phyloP scores from a whole-genome alignment of 352 stramenopile genomes.

The Globisporangium alternatum region DNA sequence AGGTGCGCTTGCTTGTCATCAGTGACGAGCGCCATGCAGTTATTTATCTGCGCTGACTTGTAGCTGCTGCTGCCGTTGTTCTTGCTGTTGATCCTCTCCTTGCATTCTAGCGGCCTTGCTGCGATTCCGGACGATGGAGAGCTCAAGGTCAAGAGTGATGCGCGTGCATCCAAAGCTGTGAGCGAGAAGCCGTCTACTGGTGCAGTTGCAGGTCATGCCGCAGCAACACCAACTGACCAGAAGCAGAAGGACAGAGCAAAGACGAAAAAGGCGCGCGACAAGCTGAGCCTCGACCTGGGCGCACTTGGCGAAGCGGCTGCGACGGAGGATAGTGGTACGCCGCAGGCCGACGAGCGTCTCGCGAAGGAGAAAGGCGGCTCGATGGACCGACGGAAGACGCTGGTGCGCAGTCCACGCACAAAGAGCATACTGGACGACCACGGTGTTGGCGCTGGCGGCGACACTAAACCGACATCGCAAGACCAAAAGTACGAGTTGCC shows the following conservation, averaged over 20 bases:
- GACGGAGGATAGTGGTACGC: not conserved
- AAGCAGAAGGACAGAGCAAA: not conserved
- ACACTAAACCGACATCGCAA: not conserved
- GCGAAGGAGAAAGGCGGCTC: not conserved
- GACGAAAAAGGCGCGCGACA: not conserved
- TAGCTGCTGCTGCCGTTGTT: not conserved
- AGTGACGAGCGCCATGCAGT: not conserved
- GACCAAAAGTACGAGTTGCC: not conserved
- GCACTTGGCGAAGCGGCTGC: not conserved
- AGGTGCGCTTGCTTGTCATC: not conserved
- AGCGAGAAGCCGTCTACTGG: not conserved
- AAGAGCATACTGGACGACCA: constrained; percentile 3
- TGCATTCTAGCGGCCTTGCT: constrained; percentile 2
- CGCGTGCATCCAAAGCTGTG: not conserved
- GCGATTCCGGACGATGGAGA: constrained; percentile 5
- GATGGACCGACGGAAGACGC: constrained; percentile 1
- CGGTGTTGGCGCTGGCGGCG: not conserved
- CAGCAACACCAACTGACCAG: not conserved
- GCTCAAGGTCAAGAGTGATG: not conserved
- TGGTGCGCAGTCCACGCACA: constrained; percentile 11
- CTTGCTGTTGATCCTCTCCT: not conserved
- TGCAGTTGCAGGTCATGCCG: not conserved
- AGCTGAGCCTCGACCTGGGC: constrained; percentile 8
- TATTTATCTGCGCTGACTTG: not conserved
- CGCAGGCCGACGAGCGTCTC: not conserved